A percentile compares a stretch with the other conserved stretches of the same genome.
Conservation (phyloP, 306 rosid species). For the Fragaria nilgerrensis region DNA sequence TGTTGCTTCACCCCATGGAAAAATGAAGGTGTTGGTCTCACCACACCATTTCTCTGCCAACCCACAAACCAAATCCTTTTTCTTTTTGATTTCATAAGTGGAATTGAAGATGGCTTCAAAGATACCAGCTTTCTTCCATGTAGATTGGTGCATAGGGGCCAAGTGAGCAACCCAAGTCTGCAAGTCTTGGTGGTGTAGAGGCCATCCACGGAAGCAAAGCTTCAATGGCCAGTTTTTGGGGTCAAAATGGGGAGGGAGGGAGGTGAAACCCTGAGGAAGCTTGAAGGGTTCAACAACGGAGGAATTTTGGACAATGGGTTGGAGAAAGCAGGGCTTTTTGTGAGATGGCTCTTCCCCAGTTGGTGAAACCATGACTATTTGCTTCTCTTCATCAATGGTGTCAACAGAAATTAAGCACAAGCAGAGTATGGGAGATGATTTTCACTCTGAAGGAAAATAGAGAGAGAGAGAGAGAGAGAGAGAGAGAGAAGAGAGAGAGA, state of each 20-base stretch:
- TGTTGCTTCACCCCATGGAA: slow-evolving; percentile 56
- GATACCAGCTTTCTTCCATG: slow-evolving; percentile 46
- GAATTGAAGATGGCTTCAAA: slow-evolving; percentile 45
- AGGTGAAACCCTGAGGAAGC: slow-evolving; percentile 6
- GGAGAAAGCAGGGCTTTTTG: slow-evolving; percentile 40
- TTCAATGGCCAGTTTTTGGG: slow-evolving; percentile 22
- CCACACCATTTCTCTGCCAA: slow-evolving; percentile 44
- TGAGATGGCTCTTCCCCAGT: slow-evolving; percentile 29
- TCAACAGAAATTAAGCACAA: background rate
- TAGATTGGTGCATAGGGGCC: slow-evolving; percentile 18
- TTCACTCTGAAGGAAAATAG: background rate
- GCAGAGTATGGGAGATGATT: background rate
- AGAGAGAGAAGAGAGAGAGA: background rate
- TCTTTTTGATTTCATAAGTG: slow-evolving; percentile 1
- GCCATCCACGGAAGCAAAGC: slow-evolving; percentile 36
- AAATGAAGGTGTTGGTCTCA: slow-evolving; percentile 38
- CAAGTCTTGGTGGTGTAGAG: slow-evolving; percentile 8
- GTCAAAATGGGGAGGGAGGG: slow-evolving; percentile 5
- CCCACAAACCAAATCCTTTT: slow-evolving; percentile 19
- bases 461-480: background rate
- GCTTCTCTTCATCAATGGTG: slow-evolving; percentile 28
- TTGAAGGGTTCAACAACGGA: slow-evolving; percentile 6
- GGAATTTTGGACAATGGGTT: slow-evolving; percentile 27
- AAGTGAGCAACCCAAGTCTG: slow-evolving; percentile 35
- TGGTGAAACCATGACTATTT: slow-evolving; percentile 42